A percentile compares a stretch with the other conserved stretches of the same genome.
phyloP scores from a whole-genome alignment of 2,329 filamentous ascomycete genomes.

The Penicillium corylophilum region DNA sequence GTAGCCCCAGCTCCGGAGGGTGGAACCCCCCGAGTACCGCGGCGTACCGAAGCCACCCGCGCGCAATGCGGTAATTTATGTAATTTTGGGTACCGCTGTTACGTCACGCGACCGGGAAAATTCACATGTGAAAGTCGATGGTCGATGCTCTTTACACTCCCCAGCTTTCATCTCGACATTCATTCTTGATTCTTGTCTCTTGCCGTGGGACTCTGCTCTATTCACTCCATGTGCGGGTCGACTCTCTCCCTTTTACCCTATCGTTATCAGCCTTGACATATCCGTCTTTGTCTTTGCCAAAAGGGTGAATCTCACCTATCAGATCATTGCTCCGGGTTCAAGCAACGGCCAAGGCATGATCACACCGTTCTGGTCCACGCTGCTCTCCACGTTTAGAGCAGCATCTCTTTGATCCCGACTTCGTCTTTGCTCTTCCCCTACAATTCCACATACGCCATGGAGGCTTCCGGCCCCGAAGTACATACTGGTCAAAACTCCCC shows the following conservation, averaged over 20 bases:
- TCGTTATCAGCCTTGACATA: background rate
- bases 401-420: conserved; percentile 13
- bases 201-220: background rate
- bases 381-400: conserved; percentile 26
- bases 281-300: background rate
- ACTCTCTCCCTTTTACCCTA: background rate
- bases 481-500: conserved; percentile 50
- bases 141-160: conserved; percentile 18
- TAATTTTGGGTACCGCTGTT: conserved; percentile 30
- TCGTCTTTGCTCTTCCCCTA: background rate
- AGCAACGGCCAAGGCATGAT: conserved; percentile 30
- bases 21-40: background rate
- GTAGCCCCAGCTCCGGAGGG: background rate
- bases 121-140: conserved; percentile 39
- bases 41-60: background rate
- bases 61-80: background rate
- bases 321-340: background rate
- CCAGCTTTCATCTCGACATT: conserved; percentile 19
- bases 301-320: conserved; percentile 10
- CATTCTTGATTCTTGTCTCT: conserved; percentile 1
- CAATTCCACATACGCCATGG: conserved; percentile 26
- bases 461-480: conserved; percentile 32
- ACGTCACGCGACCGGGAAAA: conserved; percentile 37
- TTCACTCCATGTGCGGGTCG: background rate
- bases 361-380: conserved; percentile 18